Evolutionary conservation across 164 flowering plant genomes (phyloP), one percentile per base, ranked within the genome.

Genomic region (Hamamelis virginiana): DNA sequence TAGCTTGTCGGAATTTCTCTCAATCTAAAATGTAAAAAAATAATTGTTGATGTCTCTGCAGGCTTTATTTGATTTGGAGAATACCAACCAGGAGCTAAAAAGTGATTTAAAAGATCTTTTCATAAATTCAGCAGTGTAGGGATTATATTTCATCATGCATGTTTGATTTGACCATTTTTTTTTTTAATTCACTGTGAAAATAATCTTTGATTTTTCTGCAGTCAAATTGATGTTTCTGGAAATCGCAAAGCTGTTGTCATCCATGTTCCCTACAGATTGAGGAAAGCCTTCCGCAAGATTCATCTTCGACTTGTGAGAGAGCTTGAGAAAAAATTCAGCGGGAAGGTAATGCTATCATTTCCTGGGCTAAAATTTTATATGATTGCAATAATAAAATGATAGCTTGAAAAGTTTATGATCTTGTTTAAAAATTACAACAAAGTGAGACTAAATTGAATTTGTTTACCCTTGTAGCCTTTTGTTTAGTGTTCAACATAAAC

Each of bases 291-390:
- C 78, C 84, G 89, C 58, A 92, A 91, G 78, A 86, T 90, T 74
- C 96, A 91, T 73, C 77, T 83, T 59, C 81, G 81, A 77, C 93
- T 91, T 74, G 96, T 90, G 48, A 81, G 95, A 58, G 97, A 91
- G 76, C 84, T 90, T 18, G 97, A 91, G 80, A 91, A 91, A 84
- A 91, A 91, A 75, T 88, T 91, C 75, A 88, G 95, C 62, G 97
- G 97, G n/a, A 91, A 90, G 93, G 97, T 89, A 59, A 77, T 27
- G 8, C 18, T 9, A 4, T 33, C 41, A 6, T 33, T 33, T 33
- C 41, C 6, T 2, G 41, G 41, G 6, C 4, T 33, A 2, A 33
- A 6, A 33, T 33, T n/a, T n/a, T 33, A 33, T 33, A 33, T 33
- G 41, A 2, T 33, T 33, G 41, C 41, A 33, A 33, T 33, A 33